A percentile compares a stretch with the other conserved stretches of the same genome.
Conservation (phyloP, 2,329 filamentous ascomycete species). For the Colletotrichum spaethianum region DNA sequence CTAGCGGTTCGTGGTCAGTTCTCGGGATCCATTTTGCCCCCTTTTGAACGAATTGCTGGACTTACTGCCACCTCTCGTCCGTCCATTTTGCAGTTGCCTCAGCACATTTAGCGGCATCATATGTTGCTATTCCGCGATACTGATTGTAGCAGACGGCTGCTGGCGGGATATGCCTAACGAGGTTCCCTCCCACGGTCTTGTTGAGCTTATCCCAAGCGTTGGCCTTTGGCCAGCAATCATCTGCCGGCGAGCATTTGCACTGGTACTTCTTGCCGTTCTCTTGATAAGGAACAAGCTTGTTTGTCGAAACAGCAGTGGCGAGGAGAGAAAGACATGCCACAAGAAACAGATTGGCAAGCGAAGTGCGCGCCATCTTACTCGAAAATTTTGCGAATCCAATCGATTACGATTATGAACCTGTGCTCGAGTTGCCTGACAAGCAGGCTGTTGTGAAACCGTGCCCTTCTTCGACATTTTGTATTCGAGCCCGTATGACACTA, state of each 20-base stretch:
- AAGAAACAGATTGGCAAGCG: constrained; percentile 9
- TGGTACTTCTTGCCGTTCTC: constrained; percentile 31
- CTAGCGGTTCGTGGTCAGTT: constrained; percentile 42
- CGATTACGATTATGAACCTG: neutral
- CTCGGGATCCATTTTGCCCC: neutral
- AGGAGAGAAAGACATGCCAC: constrained; percentile 6
- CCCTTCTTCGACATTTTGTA: constrained; percentile 32
- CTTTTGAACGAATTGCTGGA: neutral
- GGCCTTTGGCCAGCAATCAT: constrained; percentile 63
- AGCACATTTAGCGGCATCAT: constrained; percentile 53
- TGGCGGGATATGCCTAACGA: constrained; percentile 64
- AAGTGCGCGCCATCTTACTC: constrained; percentile 23
- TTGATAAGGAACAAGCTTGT: constrained; percentile 16
- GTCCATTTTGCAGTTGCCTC: constrained; percentile 50
- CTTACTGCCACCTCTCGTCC: constrained; percentile 56
- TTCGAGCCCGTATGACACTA: neutral
- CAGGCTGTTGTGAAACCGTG: constrained; percentile 9
- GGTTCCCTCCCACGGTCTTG: constrained; percentile 59
- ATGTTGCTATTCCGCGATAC: constrained; percentile 48
- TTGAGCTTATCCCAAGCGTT: constrained; percentile 62
- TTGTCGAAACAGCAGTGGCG: neutral
- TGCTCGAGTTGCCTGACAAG: neutral
- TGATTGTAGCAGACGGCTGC: constrained; percentile 60
- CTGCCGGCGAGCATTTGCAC: constrained; percentile 64
- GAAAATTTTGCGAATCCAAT: neutral